These are phyloP conservation scores for Pseudomonodictys pantanalensis DNA, from an alignment of 495 filamentous ascomycete genomes.

Conservation along the genomic window DNA sequence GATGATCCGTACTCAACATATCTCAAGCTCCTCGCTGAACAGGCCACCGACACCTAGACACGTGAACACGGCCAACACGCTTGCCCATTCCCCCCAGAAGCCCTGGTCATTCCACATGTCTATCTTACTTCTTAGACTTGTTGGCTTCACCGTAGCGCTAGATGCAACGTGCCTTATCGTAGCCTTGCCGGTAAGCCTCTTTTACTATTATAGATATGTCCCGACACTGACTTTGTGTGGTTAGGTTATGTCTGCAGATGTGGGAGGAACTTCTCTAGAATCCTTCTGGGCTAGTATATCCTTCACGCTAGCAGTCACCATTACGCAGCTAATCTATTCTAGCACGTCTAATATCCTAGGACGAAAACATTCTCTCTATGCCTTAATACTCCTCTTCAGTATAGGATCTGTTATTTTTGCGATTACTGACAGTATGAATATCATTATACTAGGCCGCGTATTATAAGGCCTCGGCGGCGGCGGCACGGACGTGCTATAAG, in stretches of 20 bases:
- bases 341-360: conserved; percentile 21
- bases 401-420: conserved; percentile 19
- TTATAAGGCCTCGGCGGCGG: conserved; percentile 20
- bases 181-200: background rate
- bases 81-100: too few species aligned
- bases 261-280: conserved; percentile 16
- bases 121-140: background rate
- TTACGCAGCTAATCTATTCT: conserved; percentile 18
- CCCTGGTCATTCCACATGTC: conserved; percentile 3
- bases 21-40: too few species aligned
- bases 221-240: background rate
- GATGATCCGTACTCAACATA: too few species aligned
- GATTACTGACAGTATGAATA: conserved; percentile 3
- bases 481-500: conserved; percentile 9
- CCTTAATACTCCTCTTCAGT: conserved; percentile 3
- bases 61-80: too few species aligned
- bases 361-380: conserved; percentile 4
- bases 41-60: too few species aligned
- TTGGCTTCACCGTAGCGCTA: background rate
- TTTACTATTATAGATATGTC: background rate
- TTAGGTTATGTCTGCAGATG: conserved; percentile 6
- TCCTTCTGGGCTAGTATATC: conserved; percentile 22
- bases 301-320: conserved; percentile 13
- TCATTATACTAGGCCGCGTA: conserved; percentile 10
- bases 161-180: background rate